Evolutionary conservation across 1,284 basidiomycete species (phyloP), one percentile per base, ranked within the genome.

Genomic region (Naganishia liquefaciens): DNA sequence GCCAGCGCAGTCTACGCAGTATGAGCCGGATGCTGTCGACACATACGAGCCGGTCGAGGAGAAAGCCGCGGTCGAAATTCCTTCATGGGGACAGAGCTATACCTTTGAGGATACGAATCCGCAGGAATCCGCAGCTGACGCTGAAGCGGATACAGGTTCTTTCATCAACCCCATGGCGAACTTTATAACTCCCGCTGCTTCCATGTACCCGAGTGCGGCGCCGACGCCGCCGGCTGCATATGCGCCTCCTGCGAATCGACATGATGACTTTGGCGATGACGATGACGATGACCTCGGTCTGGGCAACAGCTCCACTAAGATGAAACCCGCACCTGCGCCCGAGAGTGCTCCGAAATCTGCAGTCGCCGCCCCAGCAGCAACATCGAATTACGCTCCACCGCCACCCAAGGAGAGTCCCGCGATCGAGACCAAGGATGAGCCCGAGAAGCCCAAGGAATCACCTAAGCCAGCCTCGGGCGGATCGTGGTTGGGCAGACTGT

Each of bases 231-330:
- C 79, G 42, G 67, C 78, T 6, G 63, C 68, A 55, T 70, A 72
- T 17, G 30, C 40, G 30, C 39, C 54, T 11, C 50, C 30, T 43
- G 42, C 52, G 28, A 67, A 58, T 15, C 25, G 47, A 25, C 55
- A 40, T n/a, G 53, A 33, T 39, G 39, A 65, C 10, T 58, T 57
- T 55, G 64, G 57, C 57, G 71, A 71, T 21, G 87, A 88, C 5
- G 92, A 94, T 57, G 87, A 88, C 5, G 92, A 94, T 57, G 92
- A 97, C 71, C 84, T 98, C 43, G 95, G 96, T 2, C 84, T 99
- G 66, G 91, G 94, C 13, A 99, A 97, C 74, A 81, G 80, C 3
- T 81, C 82, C 37, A 75, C 71, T 57, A 83, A 79, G 76, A 77
- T 72, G 43, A 81, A 79, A 64, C 79, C 80, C 62, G 70, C 72